Conservation (phyloP, 78 protist genomes). For the Corallochytrium limacisporum region DNA sequence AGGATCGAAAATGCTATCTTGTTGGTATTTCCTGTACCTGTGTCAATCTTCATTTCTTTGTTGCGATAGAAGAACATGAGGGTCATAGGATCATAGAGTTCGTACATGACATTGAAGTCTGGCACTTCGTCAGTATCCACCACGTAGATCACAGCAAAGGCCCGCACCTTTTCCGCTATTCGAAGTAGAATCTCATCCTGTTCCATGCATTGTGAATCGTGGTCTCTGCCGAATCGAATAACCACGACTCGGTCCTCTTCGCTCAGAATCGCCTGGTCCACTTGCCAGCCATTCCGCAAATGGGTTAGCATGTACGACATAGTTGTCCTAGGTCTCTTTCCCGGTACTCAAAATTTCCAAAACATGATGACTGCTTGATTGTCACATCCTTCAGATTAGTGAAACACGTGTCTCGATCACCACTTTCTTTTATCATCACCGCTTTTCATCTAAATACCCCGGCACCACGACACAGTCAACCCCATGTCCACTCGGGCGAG, state of each 20-base stretch:
- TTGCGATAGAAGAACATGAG: slow-evolving; percentile 94
- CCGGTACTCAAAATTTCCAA: too few relatives aligned
- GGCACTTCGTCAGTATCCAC: slow-evolving; percentile 87
- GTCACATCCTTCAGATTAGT: too few relatives aligned
- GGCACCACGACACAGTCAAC: too few relatives aligned
- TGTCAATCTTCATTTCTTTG: slow-evolving; percentile 35
- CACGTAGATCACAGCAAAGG: slow-evolving; percentile 30
- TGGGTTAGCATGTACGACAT: slow-evolving; percentile 90
- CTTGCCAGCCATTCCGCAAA: slow-evolving; percentile 85
- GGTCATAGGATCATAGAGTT: slow-evolving; percentile 91
- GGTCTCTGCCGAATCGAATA: slow-evolving; percentile 94
- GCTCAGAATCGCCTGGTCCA: slow-evolving; percentile 90
- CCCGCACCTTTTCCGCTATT: slow-evolving; percentile 9
- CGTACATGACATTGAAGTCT: slow-evolving; percentile 99
- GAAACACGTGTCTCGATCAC: too few relatives aligned
- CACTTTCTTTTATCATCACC: neutral
- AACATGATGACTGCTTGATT: too few relatives aligned
- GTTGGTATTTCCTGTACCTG: slow-evolving; percentile 98
- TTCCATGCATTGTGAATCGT: slow-evolving; percentile 76
- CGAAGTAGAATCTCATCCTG: slow-evolving; percentile 13
- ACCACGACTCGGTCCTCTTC: slow-evolving; percentile 92
- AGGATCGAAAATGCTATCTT: slow-evolving; percentile 86
- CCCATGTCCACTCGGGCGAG: too few relatives aligned
- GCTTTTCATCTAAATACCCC: too few relatives aligned
- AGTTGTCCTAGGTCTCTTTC: too few relatives aligned